Evolutionary conservation across 1,139 yeast species (phyloP), one percentile per base, ranked within the genome.

Genomic region (Yamadazyma diddensiae): DNA sequence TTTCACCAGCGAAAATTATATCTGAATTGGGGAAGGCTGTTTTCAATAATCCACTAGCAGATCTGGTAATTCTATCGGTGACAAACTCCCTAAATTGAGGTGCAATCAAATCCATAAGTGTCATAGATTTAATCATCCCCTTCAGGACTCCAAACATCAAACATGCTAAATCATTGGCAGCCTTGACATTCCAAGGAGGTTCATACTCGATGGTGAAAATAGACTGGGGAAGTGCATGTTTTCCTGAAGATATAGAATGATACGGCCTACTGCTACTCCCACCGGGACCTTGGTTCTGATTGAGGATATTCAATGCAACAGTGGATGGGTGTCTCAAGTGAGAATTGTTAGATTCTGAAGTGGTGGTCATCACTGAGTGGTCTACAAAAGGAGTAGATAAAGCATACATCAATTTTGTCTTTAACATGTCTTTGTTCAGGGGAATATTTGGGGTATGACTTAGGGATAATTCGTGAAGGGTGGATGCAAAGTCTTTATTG

Each of bases 81-180:
- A 82, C 88, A 48, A 82, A 78, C 43, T 73, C 73, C 43, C 87
- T 66, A 33, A 83, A 79, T 46, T 82, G 82, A 0, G 85, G 82
- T 10, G 88, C 85, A 21, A 88, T 77, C 40, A 87, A 68, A 53
- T 86, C 95, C 64, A 85, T 66, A 27, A 90, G 65, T 1, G 87
- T 75, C 33, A 82, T 58, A 12, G 80, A 70, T 29, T 73, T 71
- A 30, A 88, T 65, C 30, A 82, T 79, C 20, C 65, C 67, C 48
- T 79, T 78, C 38, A 85, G 78, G 8, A 84, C 78, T 12, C 96
- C 97, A 62, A 88, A 85, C 66, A 85, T 79, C 42, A 87, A 68
- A 51, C 95, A 84, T 0, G 96, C 95, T 46, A 87, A 65, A 57
- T 90, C 97, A 51, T 90, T 90, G 6, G 94, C 90, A 6, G 94